Percentiles rank a stretch among this genome's conserved stretches.
Conservation (phyloP, 2,329 filamentous ascomycete genomes). For the Penicillium psychrosexuale region DNA sequence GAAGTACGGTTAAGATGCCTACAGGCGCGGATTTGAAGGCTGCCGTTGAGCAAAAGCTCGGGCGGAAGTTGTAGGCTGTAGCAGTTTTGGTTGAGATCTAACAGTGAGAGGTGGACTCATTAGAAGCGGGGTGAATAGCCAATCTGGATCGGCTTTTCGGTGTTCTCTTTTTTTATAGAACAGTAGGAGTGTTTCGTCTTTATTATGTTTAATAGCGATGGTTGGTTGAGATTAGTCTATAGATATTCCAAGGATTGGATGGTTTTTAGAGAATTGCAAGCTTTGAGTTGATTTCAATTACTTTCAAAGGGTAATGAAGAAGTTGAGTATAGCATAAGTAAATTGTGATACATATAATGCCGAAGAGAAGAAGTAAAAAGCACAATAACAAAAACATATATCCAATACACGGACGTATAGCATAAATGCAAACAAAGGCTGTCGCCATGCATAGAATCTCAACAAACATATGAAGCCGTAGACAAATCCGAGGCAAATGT, state of each 20-base stretch:
- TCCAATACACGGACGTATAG: conserved; percentile 6
- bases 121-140: too few relatives aligned
- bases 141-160: neutral
- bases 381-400: conserved; percentile 4
- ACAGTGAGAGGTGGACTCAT: too few relatives aligned
- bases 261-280: neutral
- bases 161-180: neutral
- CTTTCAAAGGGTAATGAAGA: neutral
- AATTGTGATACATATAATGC: neutral
- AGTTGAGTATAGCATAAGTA: neutral
- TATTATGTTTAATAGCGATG: neutral
- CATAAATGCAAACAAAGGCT: conserved; percentile 1
- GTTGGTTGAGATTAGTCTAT: neutral
- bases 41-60: conserved; percentile 51
- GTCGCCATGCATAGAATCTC: conserved; percentile 6
- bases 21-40: conserved; percentile 51
- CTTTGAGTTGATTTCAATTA: neutral
- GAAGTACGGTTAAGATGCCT: conserved; percentile 45
- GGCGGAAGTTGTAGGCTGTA: conserved; percentile 42
- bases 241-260: neutral
- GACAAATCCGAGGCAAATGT: neutral
- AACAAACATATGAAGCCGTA: neutral
- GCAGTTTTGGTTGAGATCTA: neutral
- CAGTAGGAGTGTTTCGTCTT: neutral
- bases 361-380: neutral